phyloP scores from a whole-genome alignment of 176 grass and related monocot species.

The Oryza glumipatula region DNA sequence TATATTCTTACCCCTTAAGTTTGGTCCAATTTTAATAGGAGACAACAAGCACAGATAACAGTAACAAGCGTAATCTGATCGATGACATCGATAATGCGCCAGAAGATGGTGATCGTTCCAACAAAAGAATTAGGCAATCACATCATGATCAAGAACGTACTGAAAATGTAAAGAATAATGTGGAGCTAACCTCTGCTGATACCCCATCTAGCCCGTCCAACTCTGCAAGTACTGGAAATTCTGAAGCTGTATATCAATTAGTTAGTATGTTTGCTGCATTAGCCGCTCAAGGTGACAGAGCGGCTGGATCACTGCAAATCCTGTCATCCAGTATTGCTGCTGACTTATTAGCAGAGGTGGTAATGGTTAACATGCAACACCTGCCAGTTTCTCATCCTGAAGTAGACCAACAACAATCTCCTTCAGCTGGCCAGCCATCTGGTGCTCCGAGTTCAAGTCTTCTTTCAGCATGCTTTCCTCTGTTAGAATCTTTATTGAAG shows the following conservation, averaged over 20 bases:
- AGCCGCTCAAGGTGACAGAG: slow-evolving; percentile 85
- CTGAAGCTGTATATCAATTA: slow-evolving; percentile 89
- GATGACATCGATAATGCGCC: slow-evolving; percentile 55
- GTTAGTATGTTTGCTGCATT: slow-evolving; percentile 91
- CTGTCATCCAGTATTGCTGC: slow-evolving; percentile 83
- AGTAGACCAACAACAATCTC: slow-evolving; percentile 50
- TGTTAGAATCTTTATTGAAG: slow-evolving; percentile 65
- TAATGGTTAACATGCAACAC: slow-evolving; percentile 91
- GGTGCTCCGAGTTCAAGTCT: slow-evolving; percentile 21
- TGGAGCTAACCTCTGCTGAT: slow-evolving; percentile 37
- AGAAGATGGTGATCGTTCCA: slow-evolving; percentile 63
- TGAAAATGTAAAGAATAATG: slow-evolving; percentile 41
- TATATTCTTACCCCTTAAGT: neutral
- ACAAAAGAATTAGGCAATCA: slow-evolving; percentile 68
- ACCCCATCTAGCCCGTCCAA: slow-evolving; percentile 37
- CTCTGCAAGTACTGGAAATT: slow-evolving; percentile 58
- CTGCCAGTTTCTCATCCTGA: slow-evolving; percentile 63
- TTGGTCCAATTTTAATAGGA: slow-evolving; percentile 50
- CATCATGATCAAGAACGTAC: slow-evolving; percentile 43
- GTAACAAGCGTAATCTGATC: slow-evolving; percentile 58
- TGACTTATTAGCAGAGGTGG: slow-evolving; percentile 92
- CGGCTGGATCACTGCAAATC: slow-evolving; percentile 75
- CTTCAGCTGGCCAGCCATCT: slow-evolving; percentile 39
- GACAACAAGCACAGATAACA: slow-evolving; percentile 62
- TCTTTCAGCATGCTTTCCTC: slow-evolving; percentile 51